Evolutionary conservation across 305 asterid genomes (phyloP).

Genomic region (Fraxinus ornus): DNA sequence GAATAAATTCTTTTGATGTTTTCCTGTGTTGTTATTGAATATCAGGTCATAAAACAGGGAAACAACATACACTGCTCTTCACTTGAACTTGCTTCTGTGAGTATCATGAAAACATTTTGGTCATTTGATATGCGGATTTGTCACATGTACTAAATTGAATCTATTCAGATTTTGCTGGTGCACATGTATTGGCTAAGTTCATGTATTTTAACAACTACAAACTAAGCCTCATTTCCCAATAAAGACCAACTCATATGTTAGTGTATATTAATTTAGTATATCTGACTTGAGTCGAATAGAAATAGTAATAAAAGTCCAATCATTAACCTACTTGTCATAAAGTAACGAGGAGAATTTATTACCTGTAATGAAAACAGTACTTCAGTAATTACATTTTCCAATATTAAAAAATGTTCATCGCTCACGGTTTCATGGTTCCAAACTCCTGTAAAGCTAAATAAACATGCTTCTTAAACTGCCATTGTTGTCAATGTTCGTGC

Average conservation of each 20-base stretch:
- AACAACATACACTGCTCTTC: slow-evolving; percentile 90
- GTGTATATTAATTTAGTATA: not conserved
- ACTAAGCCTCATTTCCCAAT: not conserved
- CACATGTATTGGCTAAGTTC: not conserved
- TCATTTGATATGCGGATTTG: slow-evolving; percentile 3
- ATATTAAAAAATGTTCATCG: not conserved
- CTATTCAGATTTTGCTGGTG: not conserved
- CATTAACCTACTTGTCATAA: not conserved
- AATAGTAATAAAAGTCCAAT: not conserved
- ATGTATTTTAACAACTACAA: not conserved
- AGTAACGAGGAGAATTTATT: not conserved
- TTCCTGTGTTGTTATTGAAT: slow-evolving; percentile 29
- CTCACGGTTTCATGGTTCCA: not conserved
- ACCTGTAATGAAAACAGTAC: not conserved
- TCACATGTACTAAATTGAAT: slow-evolving; percentile 8
- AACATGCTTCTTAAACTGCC: not conserved
- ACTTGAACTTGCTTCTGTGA: slow-evolving; percentile 88
- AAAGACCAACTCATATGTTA: not conserved
- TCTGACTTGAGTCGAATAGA: not conserved
- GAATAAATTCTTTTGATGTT: slow-evolving; percentile 18
- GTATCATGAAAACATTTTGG: slow-evolving; percentile 32
- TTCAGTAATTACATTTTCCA: not conserved
- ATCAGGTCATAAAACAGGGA: slow-evolving; percentile 87
- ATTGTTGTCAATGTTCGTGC: not conserved
- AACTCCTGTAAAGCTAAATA: not conserved